Conservation (phyloP, 192 early-diverging fungal species). For the Backusella liffmaniae region DNA sequence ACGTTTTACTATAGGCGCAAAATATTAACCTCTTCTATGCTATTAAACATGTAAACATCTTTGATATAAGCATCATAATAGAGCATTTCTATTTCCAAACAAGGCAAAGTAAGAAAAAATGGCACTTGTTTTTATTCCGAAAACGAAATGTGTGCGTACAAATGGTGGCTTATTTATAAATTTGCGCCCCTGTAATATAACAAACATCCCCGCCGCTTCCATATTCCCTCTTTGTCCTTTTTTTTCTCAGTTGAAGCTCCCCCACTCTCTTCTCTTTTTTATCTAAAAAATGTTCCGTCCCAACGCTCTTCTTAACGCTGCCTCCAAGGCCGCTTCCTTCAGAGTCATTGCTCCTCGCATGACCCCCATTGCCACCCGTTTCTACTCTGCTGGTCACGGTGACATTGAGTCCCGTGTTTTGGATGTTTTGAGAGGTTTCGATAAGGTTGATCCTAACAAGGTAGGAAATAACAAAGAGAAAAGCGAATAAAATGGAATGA, state of each 20-base stretch:
- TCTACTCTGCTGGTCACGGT: conserved; percentile 69
- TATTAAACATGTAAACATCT: no score
- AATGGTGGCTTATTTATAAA: not conserved
- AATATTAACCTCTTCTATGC: no score
- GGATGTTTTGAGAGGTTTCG: conserved; percentile 90
- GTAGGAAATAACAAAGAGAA: conserved; percentile 47
- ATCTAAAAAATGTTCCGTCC: conserved; percentile 35
- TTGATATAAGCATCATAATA: not conserved
- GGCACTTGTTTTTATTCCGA: not conserved
- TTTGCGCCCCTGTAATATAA: not conserved
- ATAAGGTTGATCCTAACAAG: conserved; percentile 92
- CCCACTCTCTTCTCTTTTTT: conserved; percentile 1
- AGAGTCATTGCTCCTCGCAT: conserved; percentile 30
- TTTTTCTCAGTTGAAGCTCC: not conserved
- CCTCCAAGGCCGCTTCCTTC: conserved; percentile 39
- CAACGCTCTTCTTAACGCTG: conserved; percentile 34
- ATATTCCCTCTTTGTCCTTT: not conserved
- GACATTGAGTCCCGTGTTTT: conserved; percentile 86
- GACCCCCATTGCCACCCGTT: conserved; percentile 53
- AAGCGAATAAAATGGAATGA: not conserved
- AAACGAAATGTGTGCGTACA: not conserved
- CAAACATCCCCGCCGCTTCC: not conserved
- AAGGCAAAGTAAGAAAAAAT: not conserved
- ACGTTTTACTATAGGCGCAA: no score
- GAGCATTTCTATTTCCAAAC: not conserved